phyloP scores from a whole-genome alignment of 73 alveolate species.

The Uronychia setigera region DNA sequence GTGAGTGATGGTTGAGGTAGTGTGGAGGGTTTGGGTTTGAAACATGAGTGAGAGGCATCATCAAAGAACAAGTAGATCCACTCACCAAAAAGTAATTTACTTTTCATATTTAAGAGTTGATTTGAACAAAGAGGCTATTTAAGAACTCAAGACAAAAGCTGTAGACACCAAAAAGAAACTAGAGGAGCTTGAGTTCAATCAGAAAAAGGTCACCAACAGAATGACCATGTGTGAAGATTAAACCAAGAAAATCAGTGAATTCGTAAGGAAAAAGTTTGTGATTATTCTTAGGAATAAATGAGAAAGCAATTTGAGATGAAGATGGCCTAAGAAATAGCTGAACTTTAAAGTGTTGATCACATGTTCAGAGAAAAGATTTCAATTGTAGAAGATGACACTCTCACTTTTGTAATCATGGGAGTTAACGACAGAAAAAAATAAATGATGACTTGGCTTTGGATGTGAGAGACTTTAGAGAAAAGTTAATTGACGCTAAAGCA shows the following conservation, averaged over 20 bases:
- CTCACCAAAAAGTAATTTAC: neutral
- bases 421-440: neutral
- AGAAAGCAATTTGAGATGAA: neutral
- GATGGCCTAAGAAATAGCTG: neutral
- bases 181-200: neutral
- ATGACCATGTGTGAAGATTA: neutral
- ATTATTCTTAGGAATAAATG: neutral
- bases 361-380: neutral
- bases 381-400: neutral
- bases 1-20: slow-evolving; percentile 4
- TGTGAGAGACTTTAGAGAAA: neutral
- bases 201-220: neutral
- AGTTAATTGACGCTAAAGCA: neutral
- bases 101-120: neutral
- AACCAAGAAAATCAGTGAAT: neutral
- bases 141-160: neutral
- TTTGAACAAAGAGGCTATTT: neutral
- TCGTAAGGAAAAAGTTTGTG: neutral
- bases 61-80: neutral
- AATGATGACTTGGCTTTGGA: neutral
- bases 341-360: neutral
- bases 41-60: neutral
- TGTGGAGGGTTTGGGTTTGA: no score
- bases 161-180: neutral
- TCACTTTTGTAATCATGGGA: neutral